phyloP scores from a whole-genome alignment of 495 filamentous ascomycete genomes.

The Massariosphaeria phaeospora region DNA sequence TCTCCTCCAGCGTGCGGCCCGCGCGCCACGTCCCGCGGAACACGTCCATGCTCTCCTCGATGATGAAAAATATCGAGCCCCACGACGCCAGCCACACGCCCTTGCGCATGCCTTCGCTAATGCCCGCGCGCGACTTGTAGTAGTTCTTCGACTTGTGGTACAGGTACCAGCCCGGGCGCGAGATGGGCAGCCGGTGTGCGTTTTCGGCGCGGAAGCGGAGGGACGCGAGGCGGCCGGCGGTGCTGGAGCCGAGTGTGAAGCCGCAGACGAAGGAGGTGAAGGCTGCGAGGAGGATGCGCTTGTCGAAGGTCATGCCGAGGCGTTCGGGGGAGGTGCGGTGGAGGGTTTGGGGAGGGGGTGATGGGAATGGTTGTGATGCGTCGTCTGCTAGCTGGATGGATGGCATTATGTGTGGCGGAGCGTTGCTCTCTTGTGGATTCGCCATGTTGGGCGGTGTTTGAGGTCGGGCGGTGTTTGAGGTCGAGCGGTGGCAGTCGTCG shows the following conservation, averaged over 20 bases:
- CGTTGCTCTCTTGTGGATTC: too few species aligned
- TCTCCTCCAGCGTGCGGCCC: conserved; percentile 21
- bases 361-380: conserved; percentile 16
- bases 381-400: neutral
- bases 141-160: conserved; percentile 99
- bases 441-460: too few species aligned
- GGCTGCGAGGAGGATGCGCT: conserved; percentile 61
- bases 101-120: conserved; percentile 71
- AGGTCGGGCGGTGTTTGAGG: too few species aligned
- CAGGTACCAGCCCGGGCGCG: conserved; percentile 85
- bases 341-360: neutral
- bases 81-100: conserved; percentile 63
- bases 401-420: neutral
- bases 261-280: conserved; percentile 60
- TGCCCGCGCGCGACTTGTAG: conserved; percentile 63
- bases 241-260: conserved; percentile 60
- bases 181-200: conserved; percentile 78
- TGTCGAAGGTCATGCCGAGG: conserved; percentile 57
- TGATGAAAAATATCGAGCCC: conserved; percentile 62
- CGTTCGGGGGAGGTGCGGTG: conserved; percentile 43
- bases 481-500: too few species aligned
- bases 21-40: conserved; percentile 35
- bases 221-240: conserved; percentile 66
- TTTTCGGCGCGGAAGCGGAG: conserved; percentile 91
- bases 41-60: conserved; percentile 79